A percentile compares a stretch with the other conserved stretches of the same genome.
phyloP scores from a whole-genome alignment of 768 basidiomycete genomes.

The Chalciporus pseudorubinellus region DNA sequence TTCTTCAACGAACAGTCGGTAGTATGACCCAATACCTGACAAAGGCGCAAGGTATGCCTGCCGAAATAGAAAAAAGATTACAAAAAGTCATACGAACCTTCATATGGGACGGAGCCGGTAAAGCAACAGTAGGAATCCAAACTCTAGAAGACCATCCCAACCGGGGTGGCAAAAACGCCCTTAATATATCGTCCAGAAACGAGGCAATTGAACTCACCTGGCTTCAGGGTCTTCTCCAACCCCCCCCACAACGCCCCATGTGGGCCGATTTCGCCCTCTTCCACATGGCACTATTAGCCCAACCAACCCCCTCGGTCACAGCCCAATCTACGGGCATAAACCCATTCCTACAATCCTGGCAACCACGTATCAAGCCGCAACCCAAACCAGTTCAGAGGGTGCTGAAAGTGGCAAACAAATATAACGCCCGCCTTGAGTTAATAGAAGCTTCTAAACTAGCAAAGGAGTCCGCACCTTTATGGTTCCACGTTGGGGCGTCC shows the following conservation, averaged over 20 bases:
- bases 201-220: background rate
- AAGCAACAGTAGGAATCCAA: background rate
- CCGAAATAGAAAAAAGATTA: background rate
- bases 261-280: background rate
- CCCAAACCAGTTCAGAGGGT: background rate
- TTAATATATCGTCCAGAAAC: background rate
- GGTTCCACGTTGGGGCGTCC: background rate
- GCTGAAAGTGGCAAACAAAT: background rate
- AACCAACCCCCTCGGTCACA: background rate
- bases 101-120: constrained; percentile 8
- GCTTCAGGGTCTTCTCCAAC: background rate
- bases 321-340: background rate
- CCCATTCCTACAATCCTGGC: background rate
- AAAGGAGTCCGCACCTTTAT: background rate
- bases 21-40: constrained; percentile 32
- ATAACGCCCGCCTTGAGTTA: too few species aligned
- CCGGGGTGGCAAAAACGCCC: constrained; percentile 7
- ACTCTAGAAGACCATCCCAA: background rate
- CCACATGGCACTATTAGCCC: background rate
- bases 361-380: too few species aligned
- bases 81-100: background rate
- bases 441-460: background rate
- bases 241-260: fast-evolving
- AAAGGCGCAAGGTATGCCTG: background rate
- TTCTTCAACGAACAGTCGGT: constrained; percentile 15